phyloP scores from a whole-genome alignment of 2,329 filamentous ascomycete genomes.

The Blastomyces percursus region DNA sequence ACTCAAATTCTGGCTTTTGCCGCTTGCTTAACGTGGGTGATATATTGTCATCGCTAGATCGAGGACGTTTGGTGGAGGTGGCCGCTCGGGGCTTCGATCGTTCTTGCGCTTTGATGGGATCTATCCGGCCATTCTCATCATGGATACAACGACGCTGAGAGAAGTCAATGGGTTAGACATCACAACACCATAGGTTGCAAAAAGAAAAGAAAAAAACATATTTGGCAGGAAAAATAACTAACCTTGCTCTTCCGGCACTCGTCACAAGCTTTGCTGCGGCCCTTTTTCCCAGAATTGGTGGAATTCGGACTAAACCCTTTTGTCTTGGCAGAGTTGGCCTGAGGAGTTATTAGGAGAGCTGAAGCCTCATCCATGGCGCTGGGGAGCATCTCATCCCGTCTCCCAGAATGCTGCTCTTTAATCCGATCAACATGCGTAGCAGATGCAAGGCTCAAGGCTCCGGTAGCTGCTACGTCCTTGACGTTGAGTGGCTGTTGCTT shows the following conservation, averaged over 20 bases:
- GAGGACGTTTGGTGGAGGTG: constrained; percentile 44
- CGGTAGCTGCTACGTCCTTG: constrained; percentile 3
- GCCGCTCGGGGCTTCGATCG: constrained; percentile 49
- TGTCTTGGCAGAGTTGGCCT: constrained; percentile 11
- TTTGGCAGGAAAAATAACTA: constrained; percentile 19
- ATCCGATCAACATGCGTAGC: not conserved
- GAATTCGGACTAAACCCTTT: constrained; percentile 27
- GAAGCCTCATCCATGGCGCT: not conserved
- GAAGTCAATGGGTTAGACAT: constrained; percentile 8
- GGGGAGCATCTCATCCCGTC: not conserved
- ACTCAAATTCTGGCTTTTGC: constrained; percentile 27
- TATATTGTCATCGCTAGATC: constrained; percentile 33
- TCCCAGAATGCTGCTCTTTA: not conserved
- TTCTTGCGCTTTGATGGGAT: constrained; percentile 53
- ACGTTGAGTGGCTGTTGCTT: not conserved
- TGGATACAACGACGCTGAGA: constrained; percentile 54
- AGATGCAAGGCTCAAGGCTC: not conserved
- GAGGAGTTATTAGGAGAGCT: constrained; percentile 1
- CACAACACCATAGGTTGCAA: constrained; percentile 18
- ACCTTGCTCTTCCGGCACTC: constrained; percentile 60
- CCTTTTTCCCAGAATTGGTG: constrained; percentile 38
- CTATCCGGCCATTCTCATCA: constrained; percentile 53
- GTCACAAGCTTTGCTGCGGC: constrained; percentile 53
- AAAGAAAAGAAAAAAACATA: constrained; percentile 2
- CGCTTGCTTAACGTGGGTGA: constrained; percentile 21